phyloP scores from a whole-genome alignment of 768 basidiomycete genomes.

The Podaxis sp. region DNA sequence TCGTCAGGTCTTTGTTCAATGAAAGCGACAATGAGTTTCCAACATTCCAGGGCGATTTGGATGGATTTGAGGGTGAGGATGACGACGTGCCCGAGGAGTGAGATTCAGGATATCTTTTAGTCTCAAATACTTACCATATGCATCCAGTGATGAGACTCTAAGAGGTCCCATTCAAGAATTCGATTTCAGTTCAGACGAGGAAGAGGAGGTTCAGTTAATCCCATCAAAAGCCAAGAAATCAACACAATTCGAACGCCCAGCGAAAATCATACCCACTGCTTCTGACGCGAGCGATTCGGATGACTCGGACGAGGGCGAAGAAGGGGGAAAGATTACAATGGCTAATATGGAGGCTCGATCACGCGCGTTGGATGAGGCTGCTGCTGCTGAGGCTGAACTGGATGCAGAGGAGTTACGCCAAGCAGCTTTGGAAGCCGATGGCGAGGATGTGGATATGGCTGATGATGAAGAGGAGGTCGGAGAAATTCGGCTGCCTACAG shows the following conservation, averaged over 20 bases:
- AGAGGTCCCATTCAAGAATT: constrained; percentile 52
- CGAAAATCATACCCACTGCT: constrained; percentile 45
- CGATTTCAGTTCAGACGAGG: constrained; percentile 61
- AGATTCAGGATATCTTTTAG: not conserved
- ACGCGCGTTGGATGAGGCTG: constrained; percentile 66
- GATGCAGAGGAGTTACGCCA: constrained; percentile 63
- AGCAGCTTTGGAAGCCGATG: constrained; percentile 44
- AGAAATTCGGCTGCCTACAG: constrained; percentile 65
- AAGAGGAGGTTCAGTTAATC: constrained; percentile 36
- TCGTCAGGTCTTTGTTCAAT: constrained; percentile 39
- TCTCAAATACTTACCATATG: constrained; percentile 3
- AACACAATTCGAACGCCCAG: constrained; percentile 44
- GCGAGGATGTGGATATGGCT: constrained; percentile 43
- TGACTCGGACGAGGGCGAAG: constrained; percentile 37
- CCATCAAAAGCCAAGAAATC: constrained; percentile 44
- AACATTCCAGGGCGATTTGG: constrained; percentile 39
- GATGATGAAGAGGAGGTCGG: constrained; percentile 32
- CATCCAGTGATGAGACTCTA: constrained; percentile 44
- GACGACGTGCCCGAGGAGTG: constrained; percentile 36
- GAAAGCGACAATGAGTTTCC: constrained; percentile 35
- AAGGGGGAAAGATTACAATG: constrained; percentile 59
- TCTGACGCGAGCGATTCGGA: constrained; percentile 42
- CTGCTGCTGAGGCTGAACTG: constrained; percentile 62
- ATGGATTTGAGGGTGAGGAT: constrained; percentile 44
- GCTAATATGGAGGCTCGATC: constrained; percentile 82